Percentiles rank a stretch among this genome's conserved stretches.
Evolutionary conservation across 495 filamentous ascomycete genomes (phyloP).

Genomic region (Aspergillus bertholletiae): DNA sequence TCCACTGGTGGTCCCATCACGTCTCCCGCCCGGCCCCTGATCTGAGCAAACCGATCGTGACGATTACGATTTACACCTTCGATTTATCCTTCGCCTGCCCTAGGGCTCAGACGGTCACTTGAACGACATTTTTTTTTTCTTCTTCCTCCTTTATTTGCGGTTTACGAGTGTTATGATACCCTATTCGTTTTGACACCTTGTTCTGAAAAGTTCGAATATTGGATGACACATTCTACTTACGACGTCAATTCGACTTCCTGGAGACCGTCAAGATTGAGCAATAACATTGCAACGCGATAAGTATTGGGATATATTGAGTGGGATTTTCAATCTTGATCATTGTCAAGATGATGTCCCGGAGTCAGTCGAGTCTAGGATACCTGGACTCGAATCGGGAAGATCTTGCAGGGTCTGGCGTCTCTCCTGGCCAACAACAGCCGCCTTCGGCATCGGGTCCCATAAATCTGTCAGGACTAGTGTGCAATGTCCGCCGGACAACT

Average conservation of each 20-base stretch:
- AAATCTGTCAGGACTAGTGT: constrained; percentile 83
- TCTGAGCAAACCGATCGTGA: constrained; percentile 5
- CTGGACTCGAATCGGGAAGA: constrained; percentile 36
- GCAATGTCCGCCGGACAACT: constrained; percentile 89
- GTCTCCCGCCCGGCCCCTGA: constrained; percentile 11
- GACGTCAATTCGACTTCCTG: background rate
- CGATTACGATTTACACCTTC: constrained; percentile 3
- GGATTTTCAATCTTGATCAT: constrained; percentile 3
- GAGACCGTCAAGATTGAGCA: background rate
- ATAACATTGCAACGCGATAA: constrained; percentile 14
- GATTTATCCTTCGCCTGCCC: background rate
- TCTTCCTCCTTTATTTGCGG: background rate
- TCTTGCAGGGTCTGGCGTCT: constrained; percentile 23
- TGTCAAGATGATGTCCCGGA: constrained; percentile 42
- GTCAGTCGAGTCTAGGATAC: constrained; percentile 43
- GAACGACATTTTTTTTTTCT: background rate
- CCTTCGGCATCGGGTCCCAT: constrained; percentile 44
- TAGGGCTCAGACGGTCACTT: background rate
- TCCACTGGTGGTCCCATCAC: background rate
- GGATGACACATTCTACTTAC: background rate
- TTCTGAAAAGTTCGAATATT: background rate
- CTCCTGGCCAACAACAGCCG: constrained; percentile 30
- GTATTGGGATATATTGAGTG: background rate
- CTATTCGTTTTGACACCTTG: constrained; percentile 7
- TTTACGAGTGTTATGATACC: constrained; percentile 17